These are phyloP conservation scores for Trichocladium antarcticum DNA, from an alignment of 495 filamentous ascomycete species.

Conservation along the genomic window DNA sequence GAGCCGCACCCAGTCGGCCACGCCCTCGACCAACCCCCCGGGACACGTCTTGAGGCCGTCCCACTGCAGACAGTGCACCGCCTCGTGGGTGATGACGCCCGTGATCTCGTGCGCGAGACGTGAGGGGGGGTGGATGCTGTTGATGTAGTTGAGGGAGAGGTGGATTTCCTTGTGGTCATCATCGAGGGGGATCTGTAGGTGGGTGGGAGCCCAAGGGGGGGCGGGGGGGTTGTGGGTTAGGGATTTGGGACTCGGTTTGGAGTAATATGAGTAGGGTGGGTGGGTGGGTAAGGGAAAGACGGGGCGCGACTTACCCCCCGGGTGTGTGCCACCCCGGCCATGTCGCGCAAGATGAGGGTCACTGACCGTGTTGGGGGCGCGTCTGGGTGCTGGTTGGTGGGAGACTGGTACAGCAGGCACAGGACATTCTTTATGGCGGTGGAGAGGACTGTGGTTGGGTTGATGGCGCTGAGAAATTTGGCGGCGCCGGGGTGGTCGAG, in stretches of 20 bases:
- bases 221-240: neutral
- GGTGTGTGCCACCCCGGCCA: conserved; percentile 82
- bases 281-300: too few relatives aligned
- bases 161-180: conserved; percentile 92
- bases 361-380: conserved; percentile 55
- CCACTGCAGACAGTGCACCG: conserved; percentile 94
- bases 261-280: neutral
- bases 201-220: neutral
- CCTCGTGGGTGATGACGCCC: conserved; percentile 82
- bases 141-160: conserved; percentile 68
- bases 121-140: conserved; percentile 26
- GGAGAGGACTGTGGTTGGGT: conserved; percentile 47
- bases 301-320: too few relatives aligned
- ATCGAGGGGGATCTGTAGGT: conserved; percentile 53
- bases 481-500: conserved; percentile 51
- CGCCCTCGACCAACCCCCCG: conserved; percentile 77
- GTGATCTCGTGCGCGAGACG: conserved; percentile 53
- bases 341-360: conserved; percentile 72
- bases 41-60: conserved; percentile 53
- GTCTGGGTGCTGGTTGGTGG: conserved; percentile 27
- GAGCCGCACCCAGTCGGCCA: conserved; percentile 88
- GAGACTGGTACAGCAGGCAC: conserved; percentile 47
- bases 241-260: neutral
- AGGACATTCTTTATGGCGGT: conserved; percentile 55
- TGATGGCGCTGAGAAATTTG: conserved; percentile 51